These are phyloP conservation scores for Ophiostoma perfectum DNA, from an alignment of 2,329 filamentous ascomycete genomes.

Conservation along the genomic window DNA sequence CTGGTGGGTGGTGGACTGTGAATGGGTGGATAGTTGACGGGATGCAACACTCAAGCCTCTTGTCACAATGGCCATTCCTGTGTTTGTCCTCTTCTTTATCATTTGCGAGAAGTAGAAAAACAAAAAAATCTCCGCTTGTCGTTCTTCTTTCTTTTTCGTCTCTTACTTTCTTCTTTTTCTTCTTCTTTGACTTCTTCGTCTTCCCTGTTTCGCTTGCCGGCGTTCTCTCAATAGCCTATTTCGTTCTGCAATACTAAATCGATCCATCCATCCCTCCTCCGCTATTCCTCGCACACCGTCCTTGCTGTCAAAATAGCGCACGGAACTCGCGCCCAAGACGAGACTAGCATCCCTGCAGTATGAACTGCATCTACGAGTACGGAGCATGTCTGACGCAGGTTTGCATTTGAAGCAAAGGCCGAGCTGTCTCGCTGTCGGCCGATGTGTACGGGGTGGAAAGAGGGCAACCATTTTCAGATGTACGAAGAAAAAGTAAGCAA, in stretches of 20 bases:
- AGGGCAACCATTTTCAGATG: too few relatives aligned
- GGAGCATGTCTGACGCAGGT: background rate
- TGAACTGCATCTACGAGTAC: background rate
- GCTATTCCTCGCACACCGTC: background rate
- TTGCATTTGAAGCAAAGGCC: background rate
- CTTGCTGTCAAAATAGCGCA: slow-evolving; percentile 19
- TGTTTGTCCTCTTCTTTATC: background rate
- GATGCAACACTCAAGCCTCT: slow-evolving; percentile 15
- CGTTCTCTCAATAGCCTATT: too few relatives aligned
- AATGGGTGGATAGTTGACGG: slow-evolving; percentile 3
- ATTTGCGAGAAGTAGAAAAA: slow-evolving; percentile 8
- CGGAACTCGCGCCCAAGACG: slow-evolving; percentile 12
- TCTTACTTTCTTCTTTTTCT: background rate
- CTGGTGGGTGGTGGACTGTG: background rate
- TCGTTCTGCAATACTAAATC: too few relatives aligned
- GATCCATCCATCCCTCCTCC: background rate
- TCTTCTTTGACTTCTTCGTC: background rate
- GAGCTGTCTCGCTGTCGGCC: too few relatives aligned
- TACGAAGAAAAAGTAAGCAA: too few relatives aligned
- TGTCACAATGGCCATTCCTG: background rate
- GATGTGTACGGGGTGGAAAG: too few relatives aligned
- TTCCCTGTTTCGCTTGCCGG: too few relatives aligned
- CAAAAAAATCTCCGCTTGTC: background rate
- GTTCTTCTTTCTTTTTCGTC: background rate
- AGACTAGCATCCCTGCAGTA: slow-evolving; percentile 4